phyloP scores from a whole-genome alignment of 2,329 filamentous ascomycete species.

The Botryosphaeria dothidea region DNA sequence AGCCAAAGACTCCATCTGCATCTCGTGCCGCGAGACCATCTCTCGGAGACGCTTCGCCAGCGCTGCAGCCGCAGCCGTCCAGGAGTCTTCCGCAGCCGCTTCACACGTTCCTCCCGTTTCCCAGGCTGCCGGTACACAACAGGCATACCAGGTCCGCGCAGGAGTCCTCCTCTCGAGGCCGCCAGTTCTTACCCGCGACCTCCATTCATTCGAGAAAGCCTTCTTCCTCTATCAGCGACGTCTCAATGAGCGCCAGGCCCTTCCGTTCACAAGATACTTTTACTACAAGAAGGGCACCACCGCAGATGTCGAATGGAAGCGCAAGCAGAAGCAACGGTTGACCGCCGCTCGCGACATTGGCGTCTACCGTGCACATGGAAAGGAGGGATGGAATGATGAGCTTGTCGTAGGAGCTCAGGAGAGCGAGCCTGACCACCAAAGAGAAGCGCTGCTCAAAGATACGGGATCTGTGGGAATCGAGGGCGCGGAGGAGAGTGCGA shows the following conservation, averaged over 20 bases:
- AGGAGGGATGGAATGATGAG: conserved; percentile 89
- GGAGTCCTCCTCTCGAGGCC: conserved; percentile 86
- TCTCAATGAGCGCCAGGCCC: conserved; percentile 85
- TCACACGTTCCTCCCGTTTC: conserved; percentile 32
- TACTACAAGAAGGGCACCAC: conserved; percentile 94
- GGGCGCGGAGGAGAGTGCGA: conserved; percentile 43
- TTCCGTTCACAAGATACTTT: conserved; percentile 87
- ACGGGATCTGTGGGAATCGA: conserved; percentile 72
- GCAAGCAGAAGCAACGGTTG: conserved; percentile 75
- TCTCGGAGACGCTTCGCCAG: conserved; percentile 37
- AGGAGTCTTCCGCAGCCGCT: conserved; percentile 30
- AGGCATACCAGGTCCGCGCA: conserved; percentile 51
- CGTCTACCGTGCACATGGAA: conserved; percentile 72
- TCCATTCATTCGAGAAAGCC: conserved; percentile 85
- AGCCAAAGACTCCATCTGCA: conserved; percentile 46
- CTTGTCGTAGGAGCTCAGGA: conserved; percentile 71
- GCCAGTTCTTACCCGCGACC: conserved; percentile 79
- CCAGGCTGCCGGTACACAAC: conserved; percentile 40
- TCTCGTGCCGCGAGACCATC: conserved; percentile 46
- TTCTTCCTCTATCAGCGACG: conserved; percentile 98
- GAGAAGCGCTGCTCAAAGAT: conserved; percentile 72
- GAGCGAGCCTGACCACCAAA: conserved; percentile 63
- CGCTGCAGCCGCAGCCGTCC: conserved; percentile 38
- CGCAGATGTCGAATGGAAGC: conserved; percentile 82
- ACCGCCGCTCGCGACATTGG: conserved; percentile 84